A percentile compares a stretch with the other conserved stretches of the same genome.
phyloP scores from a whole-genome alignment of 2,329 filamentous ascomycete genomes.

The Orbilia quercus region DNA sequence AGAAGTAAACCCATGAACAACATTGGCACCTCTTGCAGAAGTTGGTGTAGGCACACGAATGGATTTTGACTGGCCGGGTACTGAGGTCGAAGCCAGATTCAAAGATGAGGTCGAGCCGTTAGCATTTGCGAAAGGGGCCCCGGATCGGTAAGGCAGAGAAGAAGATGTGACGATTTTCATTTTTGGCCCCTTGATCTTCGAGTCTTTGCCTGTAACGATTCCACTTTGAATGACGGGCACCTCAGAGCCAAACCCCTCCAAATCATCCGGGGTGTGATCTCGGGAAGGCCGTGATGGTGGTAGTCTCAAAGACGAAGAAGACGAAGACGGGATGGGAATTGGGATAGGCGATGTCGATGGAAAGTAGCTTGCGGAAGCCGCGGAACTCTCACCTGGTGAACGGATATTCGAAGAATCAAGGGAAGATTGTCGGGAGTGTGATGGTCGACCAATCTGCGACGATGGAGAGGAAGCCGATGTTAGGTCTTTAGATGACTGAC shows the following conservation, averaged over 20 bases:
- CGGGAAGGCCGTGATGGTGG: slow-evolving; percentile 49
- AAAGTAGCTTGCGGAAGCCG: slow-evolving; percentile 37
- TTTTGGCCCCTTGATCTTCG: slow-evolving; percentile 43
- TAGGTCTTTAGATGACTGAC: slow-evolving; percentile 45
- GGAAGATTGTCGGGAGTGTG: slow-evolving; percentile 52
- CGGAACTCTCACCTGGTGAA: slow-evolving; percentile 41
- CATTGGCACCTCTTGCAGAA: slow-evolving; percentile 41
- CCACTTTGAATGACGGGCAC: slow-evolving; percentile 51
- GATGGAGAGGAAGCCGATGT: slow-evolving; percentile 33
- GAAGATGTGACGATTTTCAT: slow-evolving; percentile 55
- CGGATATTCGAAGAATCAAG: slow-evolving; percentile 47
- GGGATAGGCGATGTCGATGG: slow-evolving; percentile 49
- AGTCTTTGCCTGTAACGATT: slow-evolving; percentile 44
- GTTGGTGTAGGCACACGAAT: slow-evolving; percentile 49
- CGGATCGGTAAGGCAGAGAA: slow-evolving; percentile 44
- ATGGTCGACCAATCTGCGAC: slow-evolving; percentile 35
- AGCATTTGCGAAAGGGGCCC: slow-evolving; percentile 29
- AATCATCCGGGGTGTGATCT: slow-evolving; percentile 44
- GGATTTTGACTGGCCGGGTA: slow-evolving; percentile 47
- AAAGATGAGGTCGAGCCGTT: slow-evolving; percentile 49
- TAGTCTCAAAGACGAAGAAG: slow-evolving; percentile 38
- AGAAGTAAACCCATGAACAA: slow-evolving; percentile 45
- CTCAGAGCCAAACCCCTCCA: slow-evolving; percentile 41
- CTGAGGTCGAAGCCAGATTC: slow-evolving; percentile 48
- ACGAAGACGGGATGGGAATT: slow-evolving; percentile 48